These are phyloP conservation scores for Hyphopichia fennica DNA, from an alignment of 1,139 yeast species.

Conservation along the genomic window DNA sequence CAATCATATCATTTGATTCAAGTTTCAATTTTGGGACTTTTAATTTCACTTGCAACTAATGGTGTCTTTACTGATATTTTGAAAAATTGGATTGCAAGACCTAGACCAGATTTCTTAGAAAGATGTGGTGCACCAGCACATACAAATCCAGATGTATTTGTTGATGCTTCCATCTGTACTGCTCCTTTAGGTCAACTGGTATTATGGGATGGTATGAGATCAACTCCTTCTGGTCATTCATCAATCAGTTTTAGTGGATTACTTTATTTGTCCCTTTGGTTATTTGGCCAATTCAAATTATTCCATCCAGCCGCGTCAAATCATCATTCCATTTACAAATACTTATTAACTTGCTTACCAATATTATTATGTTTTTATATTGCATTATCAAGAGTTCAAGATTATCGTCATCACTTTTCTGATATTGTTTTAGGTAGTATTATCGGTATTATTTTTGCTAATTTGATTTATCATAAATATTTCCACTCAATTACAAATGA, in stretches of 20 bases:
- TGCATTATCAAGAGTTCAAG: conserved; percentile 42
- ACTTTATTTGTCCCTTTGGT: conserved; percentile 41
- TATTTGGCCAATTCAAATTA: conserved; percentile 36
- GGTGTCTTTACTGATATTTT: conserved; percentile 50
- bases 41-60: conserved; percentile 50
- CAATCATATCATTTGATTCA: conserved; percentile 20
- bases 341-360: conserved; percentile 22
- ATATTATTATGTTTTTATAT: conserved; percentile 34
- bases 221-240: conserved; percentile 50
- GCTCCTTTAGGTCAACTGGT: conserved; percentile 34
- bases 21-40: conserved; percentile 53
- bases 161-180: conserved; percentile 39
- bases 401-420: conserved; percentile 45
- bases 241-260: conserved; percentile 44
- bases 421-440: conserved; percentile 39
- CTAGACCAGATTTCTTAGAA: conserved; percentile 46
- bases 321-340: conserved; percentile 9
- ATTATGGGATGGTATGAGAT: conserved; percentile 45
- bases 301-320: conserved; percentile 7
- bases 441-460: conserved; percentile 23
- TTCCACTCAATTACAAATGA: conserved; percentile 24
- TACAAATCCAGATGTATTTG: conserved; percentile 31
- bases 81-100: conserved; percentile 48
- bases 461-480: conserved; percentile 23
- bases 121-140: conserved; percentile 38